Conservation (phyloP, 139 green algal species). For the Chlamydomonas urium region DNA sequence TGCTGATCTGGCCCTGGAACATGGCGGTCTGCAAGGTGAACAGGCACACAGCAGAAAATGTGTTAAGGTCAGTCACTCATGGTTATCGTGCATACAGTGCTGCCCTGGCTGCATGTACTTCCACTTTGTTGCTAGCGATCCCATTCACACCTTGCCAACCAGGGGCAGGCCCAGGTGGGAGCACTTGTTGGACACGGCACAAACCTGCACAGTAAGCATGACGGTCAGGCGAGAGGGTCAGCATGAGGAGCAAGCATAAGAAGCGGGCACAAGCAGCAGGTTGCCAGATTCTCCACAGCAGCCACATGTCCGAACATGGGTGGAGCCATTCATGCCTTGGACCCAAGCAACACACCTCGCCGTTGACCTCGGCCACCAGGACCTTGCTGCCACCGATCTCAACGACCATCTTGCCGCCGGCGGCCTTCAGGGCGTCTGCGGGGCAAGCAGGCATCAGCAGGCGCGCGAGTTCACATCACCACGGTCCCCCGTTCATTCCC, state of each 20-base stretch:
- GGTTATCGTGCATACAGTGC: too few relatives aligned
- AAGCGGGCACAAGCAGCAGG: slow-evolving; percentile 53
- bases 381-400: slow-evolving; percentile 11
- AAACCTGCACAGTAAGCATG: slow-evolving; percentile 56
- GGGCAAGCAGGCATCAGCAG: background rate
- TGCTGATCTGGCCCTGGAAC: slow-evolving; percentile 33
- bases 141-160: slow-evolving; percentile 56
- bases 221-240: too few relatives aligned
- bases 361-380: background rate
- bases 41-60: background rate
- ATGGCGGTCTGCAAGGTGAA: slow-evolving; percentile 6
- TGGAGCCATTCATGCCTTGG: too few relatives aligned
- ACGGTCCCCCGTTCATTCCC: background rate
- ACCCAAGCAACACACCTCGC: too few relatives aligned
- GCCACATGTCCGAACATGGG: too few relatives aligned
- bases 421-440: background rate
- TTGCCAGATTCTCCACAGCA: background rate
- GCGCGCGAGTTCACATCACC: background rate
- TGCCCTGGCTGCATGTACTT: background rate
- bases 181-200: slow-evolving; percentile 75
- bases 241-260: too few relatives aligned
- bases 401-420: slow-evolving; percentile 15
- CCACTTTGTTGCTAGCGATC: background rate
- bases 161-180: slow-evolving; percentile 68
- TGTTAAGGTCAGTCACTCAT: background rate